These are phyloP conservation scores for Saxophila tyrrhenica DNA, from an alignment of 495 filamentous ascomycete species.

Conservation along the genomic window DNA sequence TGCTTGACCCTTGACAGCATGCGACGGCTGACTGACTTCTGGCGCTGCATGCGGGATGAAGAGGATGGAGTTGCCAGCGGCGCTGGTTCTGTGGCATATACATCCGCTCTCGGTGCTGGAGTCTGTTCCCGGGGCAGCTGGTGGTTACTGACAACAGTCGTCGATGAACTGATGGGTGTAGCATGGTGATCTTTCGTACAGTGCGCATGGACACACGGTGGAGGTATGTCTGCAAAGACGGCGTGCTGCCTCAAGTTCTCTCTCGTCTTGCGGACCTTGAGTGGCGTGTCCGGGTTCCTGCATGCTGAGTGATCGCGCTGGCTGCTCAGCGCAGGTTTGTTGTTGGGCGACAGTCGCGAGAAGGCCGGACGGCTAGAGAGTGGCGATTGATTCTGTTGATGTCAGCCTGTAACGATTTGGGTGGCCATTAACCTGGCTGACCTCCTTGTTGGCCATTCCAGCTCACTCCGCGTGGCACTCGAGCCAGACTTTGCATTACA, in stretches of 20 bases:
- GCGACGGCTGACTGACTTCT: constrained; percentile 19
- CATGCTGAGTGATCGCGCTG: constrained; percentile 22
- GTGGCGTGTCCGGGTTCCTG: constrained; percentile 14
- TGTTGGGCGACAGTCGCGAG: constrained; percentile 14
- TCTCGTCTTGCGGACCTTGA: constrained; percentile 21
- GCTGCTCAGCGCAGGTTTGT: constrained; percentile 15
- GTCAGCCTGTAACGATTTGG: background rate
- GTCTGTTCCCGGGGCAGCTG: background rate
- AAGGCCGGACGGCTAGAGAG: constrained; percentile 2
- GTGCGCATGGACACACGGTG: constrained; percentile 8
- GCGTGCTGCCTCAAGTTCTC: constrained; percentile 14
- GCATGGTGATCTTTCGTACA: background rate
- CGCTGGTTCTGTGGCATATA: background rate
- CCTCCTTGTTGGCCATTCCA: constrained; percentile 4
- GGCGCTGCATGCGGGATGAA: constrained; percentile 9
- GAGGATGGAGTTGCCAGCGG: background rate
- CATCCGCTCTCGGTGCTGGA: background rate
- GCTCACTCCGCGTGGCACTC: background rate
- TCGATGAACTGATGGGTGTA: background rate
- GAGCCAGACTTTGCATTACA: background rate
- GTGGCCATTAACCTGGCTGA: background rate
- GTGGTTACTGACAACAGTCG: background rate
- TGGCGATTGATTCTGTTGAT: constrained; percentile 3
- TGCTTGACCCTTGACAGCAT: constrained; percentile 22
- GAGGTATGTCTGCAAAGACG: constrained; percentile 4